These are phyloP conservation scores for Chrysoporthe puriensis DNA, from an alignment of 2,329 filamentous ascomycete species.

Conservation along the genomic window DNA sequence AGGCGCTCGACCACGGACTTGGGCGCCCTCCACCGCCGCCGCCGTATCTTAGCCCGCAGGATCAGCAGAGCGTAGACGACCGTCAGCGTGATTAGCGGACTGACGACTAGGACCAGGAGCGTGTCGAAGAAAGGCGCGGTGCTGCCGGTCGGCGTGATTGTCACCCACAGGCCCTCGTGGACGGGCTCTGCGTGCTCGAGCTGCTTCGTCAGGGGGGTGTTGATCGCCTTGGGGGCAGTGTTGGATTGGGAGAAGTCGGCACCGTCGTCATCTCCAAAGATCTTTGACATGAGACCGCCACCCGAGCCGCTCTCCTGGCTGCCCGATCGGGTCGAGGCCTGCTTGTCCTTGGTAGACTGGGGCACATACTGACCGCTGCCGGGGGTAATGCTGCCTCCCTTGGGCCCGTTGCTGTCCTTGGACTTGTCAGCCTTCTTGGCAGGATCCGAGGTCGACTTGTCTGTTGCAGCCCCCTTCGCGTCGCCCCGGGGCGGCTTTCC, in stretches of 20 bases:
- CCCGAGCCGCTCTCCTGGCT: conserved; percentile 34
- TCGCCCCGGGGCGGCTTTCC: conserved; percentile 19
- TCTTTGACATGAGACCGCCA: conserved; percentile 52
- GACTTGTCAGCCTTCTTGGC: conserved; percentile 18
- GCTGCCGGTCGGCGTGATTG: conserved; percentile 86
- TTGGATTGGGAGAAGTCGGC: conserved; percentile 38
- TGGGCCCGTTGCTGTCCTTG: conserved; percentile 45
- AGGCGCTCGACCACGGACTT: conserved; percentile 94
- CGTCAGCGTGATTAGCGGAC: conserved; percentile 87
- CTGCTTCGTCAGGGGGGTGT: conserved; percentile 21
- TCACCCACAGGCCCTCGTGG: conserved; percentile 91
- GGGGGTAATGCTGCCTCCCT: conserved; percentile 71
- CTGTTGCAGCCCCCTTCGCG: conserved; percentile 23
- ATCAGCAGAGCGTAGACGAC: conserved; percentile 90
- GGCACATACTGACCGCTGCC: conserved; percentile 71
- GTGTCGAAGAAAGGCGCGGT: conserved; percentile 95
- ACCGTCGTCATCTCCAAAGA: conserved; percentile 52
- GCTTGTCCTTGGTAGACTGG: conserved; percentile 40
- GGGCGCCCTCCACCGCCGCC: conserved; percentile 92
- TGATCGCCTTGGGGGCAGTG: conserved; percentile 35
- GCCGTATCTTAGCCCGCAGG: conserved; percentile 83
- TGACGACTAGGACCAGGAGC: conserved; percentile 92
- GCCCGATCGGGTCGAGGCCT: conserved; percentile 27
- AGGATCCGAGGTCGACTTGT: conserved; percentile 34
- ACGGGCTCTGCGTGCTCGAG: conserved; percentile 39